phyloP scores from a whole-genome alignment of 139 green algal genomes.

The Picochlorum sp. region DNA sequence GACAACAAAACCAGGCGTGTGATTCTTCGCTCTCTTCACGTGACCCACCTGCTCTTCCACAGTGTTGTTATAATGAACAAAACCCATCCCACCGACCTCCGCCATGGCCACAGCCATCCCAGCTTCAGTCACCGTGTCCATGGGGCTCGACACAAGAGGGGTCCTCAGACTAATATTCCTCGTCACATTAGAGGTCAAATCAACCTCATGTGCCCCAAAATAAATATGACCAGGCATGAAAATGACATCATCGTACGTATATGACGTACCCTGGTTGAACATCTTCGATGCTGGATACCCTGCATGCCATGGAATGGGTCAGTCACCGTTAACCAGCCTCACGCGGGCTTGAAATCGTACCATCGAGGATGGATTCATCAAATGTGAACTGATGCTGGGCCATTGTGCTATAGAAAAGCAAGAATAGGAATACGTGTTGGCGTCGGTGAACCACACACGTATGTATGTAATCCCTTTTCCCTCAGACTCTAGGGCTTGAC shows the following conservation, averaged over 20 bases:
- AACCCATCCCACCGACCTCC: slow-evolving; percentile 80
- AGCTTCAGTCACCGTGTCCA: slow-evolving; percentile 97
- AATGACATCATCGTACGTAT: slow-evolving; percentile 99
- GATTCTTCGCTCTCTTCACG: slow-evolving; percentile 64
- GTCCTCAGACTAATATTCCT: slow-evolving; percentile 75
- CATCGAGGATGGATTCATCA: slow-evolving; percentile 3
- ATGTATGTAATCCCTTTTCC: too few relatives aligned
- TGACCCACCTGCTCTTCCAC: slow-evolving; percentile 78
- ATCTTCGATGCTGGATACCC: slow-evolving; percentile 54
- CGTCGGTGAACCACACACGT: too few relatives aligned
- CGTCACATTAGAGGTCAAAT: slow-evolving; percentile 71
- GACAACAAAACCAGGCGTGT: slow-evolving; percentile 63
- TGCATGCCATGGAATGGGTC: slow-evolving; percentile 21
- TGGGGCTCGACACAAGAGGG: slow-evolving; percentile 87
- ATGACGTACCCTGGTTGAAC: slow-evolving; percentile 78
- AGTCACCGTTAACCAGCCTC: too few relatives aligned
- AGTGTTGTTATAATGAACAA: slow-evolving; percentile 98
- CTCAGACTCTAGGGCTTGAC: too few relatives aligned
- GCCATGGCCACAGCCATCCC: slow-evolving; percentile 97
- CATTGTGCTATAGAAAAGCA: background rate
- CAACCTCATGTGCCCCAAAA: slow-evolving; percentile 91
- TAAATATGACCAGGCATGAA: slow-evolving; percentile 95
- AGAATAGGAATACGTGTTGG: too few relatives aligned
- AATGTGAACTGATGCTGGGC: background rate
- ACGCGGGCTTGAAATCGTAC: background rate